phyloP scores from a whole-genome alignment of 2,329 filamentous ascomycete genomes.

The Pyrenophora graminea region DNA sequence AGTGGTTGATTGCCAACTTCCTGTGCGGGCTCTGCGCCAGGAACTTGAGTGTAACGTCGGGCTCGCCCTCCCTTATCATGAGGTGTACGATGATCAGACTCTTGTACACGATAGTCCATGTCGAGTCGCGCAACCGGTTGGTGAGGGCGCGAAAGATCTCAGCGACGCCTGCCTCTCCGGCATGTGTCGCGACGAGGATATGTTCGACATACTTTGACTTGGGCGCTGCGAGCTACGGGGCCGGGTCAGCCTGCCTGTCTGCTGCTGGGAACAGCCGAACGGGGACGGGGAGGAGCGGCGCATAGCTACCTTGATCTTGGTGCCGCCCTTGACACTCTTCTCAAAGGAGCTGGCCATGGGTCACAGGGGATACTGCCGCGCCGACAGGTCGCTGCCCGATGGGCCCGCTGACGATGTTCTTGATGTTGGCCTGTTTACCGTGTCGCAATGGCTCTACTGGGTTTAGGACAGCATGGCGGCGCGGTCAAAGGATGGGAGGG shows the following conservation, averaged over 20 bases:
- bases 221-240: constrained; percentile 78
- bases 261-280: neutral
- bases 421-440: constrained; percentile 12
- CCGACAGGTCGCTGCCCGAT: constrained; percentile 18
- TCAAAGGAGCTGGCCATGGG: constrained; percentile 87
- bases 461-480: constrained; percentile 39
- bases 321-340: constrained; percentile 98
- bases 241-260: constrained; percentile 25
- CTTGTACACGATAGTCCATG: constrained; percentile 99
- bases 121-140: constrained; percentile 86
- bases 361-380: constrained; percentile 18
- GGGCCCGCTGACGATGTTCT: constrained; percentile 19
- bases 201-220: constrained; percentile 99
- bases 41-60: constrained; percentile 84
- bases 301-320: constrained; percentile 82
- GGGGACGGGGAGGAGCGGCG: constrained; percentile 6
- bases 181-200: constrained; percentile 91
- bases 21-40: constrained; percentile 77
- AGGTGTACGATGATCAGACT: constrained; percentile 92
- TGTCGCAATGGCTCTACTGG: constrained; percentile 17
- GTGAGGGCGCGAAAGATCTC: constrained; percentile 94
- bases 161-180: constrained; percentile 89
- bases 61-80: constrained; percentile 94
- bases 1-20: constrained; percentile 83
- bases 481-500: constrained; percentile 23